phyloP scores from a whole-genome alignment of 1,284 basidiomycete species.

The Moesziomyces sp. region DNA sequence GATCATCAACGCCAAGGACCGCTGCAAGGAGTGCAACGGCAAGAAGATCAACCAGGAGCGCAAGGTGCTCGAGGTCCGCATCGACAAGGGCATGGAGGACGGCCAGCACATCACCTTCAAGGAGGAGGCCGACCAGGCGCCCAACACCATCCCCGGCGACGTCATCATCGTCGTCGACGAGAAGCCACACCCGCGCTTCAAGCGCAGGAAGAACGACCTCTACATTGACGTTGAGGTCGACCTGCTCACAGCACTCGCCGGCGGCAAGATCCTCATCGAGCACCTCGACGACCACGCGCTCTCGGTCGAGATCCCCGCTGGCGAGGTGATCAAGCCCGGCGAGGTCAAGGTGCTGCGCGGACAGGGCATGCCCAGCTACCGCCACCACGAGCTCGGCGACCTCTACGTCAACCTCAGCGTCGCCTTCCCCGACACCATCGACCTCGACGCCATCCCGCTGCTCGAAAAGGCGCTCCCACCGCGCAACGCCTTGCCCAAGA shows the following conservation, averaged over 20 bases:
- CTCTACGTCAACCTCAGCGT: conserved; percentile 89
- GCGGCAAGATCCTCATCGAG: conserved; percentile 88
- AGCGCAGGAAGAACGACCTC: conserved; percentile 91
- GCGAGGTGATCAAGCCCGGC: conserved; percentile 96
- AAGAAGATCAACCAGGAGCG: conserved; percentile 95
- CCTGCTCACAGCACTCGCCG: conserved; percentile 90
- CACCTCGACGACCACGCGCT: conserved; percentile 94
- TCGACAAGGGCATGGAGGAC: conserved; percentile 99
- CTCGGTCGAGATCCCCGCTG: conserved; percentile 80
- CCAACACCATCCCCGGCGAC: conserved; percentile 89
- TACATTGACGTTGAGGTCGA: conserved; percentile 89
- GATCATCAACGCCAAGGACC: conserved; percentile 91
- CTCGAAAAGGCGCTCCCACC: conserved; percentile 90
- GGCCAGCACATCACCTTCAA: conserved; percentile 94
- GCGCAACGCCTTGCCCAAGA: conserved; percentile 76
- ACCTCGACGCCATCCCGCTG: conserved; percentile 76
- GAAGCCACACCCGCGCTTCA: conserved; percentile 90
- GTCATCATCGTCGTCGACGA: conserved; percentile 98
- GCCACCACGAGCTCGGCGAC: conserved; percentile 96
- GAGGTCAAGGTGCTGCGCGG: conserved; percentile 86
- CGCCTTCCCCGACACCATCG: conserved; percentile 87
- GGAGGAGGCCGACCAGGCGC: conserved; percentile 96
- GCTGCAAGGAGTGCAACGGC: conserved; percentile 91
- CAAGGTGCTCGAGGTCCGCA: conserved; percentile 97
- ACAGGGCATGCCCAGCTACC: conserved; percentile 98